phyloP scores from a whole-genome alignment of 1,139 yeast species.

The Blastobotrys illinoisensis region DNA sequence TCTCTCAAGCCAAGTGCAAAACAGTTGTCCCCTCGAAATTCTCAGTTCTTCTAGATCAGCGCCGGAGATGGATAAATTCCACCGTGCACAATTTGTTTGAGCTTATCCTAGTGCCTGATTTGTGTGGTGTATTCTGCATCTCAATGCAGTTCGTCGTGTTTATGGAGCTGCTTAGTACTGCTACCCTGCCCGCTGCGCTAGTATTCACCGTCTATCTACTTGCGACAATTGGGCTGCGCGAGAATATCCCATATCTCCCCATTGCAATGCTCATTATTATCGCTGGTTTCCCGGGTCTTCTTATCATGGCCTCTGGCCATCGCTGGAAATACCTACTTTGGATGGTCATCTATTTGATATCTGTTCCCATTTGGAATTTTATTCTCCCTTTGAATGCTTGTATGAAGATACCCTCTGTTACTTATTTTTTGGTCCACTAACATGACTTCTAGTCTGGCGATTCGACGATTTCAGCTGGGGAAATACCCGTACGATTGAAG shows the following conservation, averaged over 20 bases:
- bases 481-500: slow-evolving; percentile 77
- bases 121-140: slow-evolving; percentile 95
- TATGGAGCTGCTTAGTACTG: slow-evolving; percentile 83
- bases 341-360: slow-evolving; percentile 69
- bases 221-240: slow-evolving; percentile 46
- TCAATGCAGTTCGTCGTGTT: slow-evolving; percentile 94
- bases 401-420: slow-evolving; percentile 9
- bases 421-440: neutral
- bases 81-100: slow-evolving; percentile 95
- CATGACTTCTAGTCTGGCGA: slow-evolving; percentile 51
- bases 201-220: slow-evolving; percentile 81
- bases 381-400: slow-evolving; percentile 77
- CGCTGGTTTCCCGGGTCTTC: slow-evolving; percentile 73
- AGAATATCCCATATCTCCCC: slow-evolving; percentile 59
- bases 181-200: slow-evolving; percentile 90
- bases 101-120: slow-evolving; percentile 76
- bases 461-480: slow-evolving; percentile 97
- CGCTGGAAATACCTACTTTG: slow-evolving; percentile 64
- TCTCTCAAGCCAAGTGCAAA: slow-evolving; percentile 93
- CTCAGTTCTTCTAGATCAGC: slow-evolving; percentile 78
- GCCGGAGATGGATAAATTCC: slow-evolving; percentile 98
- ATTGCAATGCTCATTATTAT: slow-evolving; percentile 73
- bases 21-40: slow-evolving; percentile 86
- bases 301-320: slow-evolving; percentile 79
- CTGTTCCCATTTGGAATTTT: slow-evolving; percentile 90